phyloP scores from a whole-genome alignment of 2,329 filamentous ascomycete genomes.

The Salinomyces thailandicus region DNA sequence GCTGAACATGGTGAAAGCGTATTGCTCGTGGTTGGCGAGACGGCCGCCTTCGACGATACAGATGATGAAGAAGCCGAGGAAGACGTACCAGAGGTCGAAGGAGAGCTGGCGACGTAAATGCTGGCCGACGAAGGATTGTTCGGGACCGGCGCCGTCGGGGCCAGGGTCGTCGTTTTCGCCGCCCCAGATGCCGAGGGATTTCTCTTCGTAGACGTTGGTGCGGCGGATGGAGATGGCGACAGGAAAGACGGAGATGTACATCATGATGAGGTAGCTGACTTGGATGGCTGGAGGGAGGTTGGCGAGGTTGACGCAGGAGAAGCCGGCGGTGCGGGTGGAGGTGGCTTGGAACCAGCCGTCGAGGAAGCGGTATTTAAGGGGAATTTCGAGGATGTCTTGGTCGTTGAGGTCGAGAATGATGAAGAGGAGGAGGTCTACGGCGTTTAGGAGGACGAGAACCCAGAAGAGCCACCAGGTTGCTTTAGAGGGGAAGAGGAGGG shows the following conservation, averaged over 20 bases:
- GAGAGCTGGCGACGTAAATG: constrained; percentile 89
- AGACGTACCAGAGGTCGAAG: constrained; percentile 97
- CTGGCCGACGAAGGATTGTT: constrained; percentile 75
- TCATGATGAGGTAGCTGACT: constrained; percentile 94
- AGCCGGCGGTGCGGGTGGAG: constrained; percentile 82
- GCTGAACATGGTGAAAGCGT: constrained; percentile 40
- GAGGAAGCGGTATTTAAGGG: constrained; percentile 65
- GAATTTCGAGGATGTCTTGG: constrained; percentile 54
- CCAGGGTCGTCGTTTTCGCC: constrained; percentile 32
- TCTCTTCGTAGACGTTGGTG: constrained; percentile 95
- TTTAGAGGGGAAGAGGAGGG: constrained; percentile 76
- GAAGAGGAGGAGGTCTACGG: constrained; percentile 79
- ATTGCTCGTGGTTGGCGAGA: constrained; percentile 51
- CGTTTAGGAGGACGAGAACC: constrained; percentile 72
- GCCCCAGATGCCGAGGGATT: constrained; percentile 64
- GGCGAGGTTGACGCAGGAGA: constrained; percentile 68
- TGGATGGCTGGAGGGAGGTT: constrained; percentile 81
- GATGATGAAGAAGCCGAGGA: constrained; percentile 85
- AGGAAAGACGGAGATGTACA: constrained; percentile 97
- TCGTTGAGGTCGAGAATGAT: constrained; percentile 80
- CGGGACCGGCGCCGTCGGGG: constrained; percentile 41
- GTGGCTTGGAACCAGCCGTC: constrained; percentile 85
- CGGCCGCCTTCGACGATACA: constrained; percentile 72
- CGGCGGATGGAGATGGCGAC: constrained; percentile 90
- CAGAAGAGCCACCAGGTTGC: constrained; percentile 95